Percentiles rank a stretch among this genome's conserved stretches.
Conservation (phyloP, 1,284 basidiomycete species). For the Austropuccinia psidii region DNA sequence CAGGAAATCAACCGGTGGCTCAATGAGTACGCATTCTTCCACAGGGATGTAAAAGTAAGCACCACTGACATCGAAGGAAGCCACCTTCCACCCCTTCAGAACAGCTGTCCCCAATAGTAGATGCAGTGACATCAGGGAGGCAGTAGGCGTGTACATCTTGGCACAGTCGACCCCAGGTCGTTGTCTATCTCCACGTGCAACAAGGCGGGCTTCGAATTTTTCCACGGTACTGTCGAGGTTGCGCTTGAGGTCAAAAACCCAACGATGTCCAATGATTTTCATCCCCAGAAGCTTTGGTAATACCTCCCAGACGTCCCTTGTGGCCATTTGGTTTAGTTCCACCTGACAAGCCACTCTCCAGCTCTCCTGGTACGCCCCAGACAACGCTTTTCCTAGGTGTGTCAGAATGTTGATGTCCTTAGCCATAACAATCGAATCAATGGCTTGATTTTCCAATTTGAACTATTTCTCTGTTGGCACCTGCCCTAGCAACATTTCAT, state of each 20-base stretch:
- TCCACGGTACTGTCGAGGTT: background rate
- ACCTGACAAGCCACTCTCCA: too few species aligned
- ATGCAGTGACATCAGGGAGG: background rate
- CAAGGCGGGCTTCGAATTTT: background rate
- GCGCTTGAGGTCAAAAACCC: background rate
- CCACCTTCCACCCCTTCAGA: background rate
- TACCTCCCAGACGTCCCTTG: too few species aligned
- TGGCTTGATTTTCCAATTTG: too few species aligned
- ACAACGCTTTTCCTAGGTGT: too few species aligned
- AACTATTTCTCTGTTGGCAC: too few species aligned
- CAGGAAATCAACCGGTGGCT: background rate
- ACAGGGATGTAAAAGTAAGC: slow-evolving; percentile 1
- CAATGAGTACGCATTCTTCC: background rate
- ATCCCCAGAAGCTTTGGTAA: too few species aligned
- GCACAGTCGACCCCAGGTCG: background rate
- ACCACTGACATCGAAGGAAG: background rate
- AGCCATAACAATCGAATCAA: too few species aligned
- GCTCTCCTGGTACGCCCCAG: too few species aligned
- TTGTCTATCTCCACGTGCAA: background rate
- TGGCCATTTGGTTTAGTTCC: too few species aligned
- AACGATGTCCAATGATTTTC: too few species aligned
- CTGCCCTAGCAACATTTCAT: too few species aligned
- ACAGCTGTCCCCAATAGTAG: background rate
- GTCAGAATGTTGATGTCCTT: too few species aligned
- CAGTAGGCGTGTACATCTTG: background rate